Conservation (phyloP, 73 alveolate species). For the Tetrahymena borealis region DNA sequence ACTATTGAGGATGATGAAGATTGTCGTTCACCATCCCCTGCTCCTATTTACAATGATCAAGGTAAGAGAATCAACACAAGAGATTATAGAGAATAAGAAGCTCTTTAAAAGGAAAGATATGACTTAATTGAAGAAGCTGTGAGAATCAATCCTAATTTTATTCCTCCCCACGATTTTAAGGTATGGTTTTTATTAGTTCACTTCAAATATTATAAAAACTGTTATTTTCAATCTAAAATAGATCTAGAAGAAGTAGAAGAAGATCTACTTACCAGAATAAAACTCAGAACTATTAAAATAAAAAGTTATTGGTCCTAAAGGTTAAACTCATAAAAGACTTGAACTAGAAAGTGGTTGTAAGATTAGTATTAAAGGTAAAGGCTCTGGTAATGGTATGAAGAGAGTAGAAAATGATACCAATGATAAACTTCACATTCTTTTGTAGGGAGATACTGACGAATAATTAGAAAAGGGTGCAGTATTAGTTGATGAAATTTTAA, state of each 20-base stretch:
- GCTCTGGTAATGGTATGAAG: constrained; percentile 68
- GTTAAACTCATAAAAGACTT: constrained; percentile 78
- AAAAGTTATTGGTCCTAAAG: constrained; percentile 87
- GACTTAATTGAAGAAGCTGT: constrained; percentile 76
- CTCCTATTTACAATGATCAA: constrained; percentile 85
- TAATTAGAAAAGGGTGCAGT: constrained; percentile 71
- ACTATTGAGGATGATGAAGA: constrained; percentile 89
- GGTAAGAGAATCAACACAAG: constrained; percentile 90
- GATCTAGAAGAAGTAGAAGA: constrained; percentile 52
- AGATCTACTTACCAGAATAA: constrained; percentile 70
- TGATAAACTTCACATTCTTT: constrained; percentile 85
- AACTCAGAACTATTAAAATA: not conserved
- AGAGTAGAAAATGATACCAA: constrained; percentile 63
- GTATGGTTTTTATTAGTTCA: no score
- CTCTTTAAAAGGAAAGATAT: constrained; percentile 74
- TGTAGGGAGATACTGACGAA: constrained; percentile 84
- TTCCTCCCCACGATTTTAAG: constrained; percentile 91
- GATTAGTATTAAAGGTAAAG: constrained; percentile 91
- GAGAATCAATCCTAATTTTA: constrained; percentile 72
- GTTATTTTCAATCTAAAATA: no score
- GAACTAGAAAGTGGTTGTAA: constrained; percentile 86
- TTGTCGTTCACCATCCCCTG: constrained; percentile 96
- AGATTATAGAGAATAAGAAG: constrained; percentile 80
- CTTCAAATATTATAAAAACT: no score
- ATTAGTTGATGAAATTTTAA: constrained; percentile 68